Conservation (phyloP, 306 rosid genomes). For the Ziziphus jujuba region DNA sequence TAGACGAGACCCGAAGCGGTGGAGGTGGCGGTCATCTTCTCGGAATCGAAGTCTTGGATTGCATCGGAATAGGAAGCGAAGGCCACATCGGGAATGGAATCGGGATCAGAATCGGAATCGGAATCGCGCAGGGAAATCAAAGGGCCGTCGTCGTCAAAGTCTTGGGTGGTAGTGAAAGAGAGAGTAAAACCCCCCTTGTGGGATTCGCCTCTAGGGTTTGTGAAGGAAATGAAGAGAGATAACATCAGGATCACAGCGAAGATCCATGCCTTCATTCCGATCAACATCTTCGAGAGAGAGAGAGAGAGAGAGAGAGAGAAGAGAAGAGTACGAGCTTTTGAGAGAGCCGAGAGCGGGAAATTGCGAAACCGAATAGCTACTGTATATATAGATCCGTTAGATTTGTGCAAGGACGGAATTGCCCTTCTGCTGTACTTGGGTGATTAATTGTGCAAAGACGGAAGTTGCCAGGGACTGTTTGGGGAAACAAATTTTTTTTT, state of each 20-base stretch:
- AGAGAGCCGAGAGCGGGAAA: no score
- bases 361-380: no score
- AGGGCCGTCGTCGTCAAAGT: background rate
- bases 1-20: conserved; percentile 41
- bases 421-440: no score
- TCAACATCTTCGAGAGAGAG: background rate
- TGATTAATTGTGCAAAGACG: no score
- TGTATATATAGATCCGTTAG: no score
- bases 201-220: conserved; percentile 38
- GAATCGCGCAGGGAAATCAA: conserved; percentile 8
- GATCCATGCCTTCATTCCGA: background rate
- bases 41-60: conserved; percentile 12
- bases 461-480: no score
- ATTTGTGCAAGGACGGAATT: no score
- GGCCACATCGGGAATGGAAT: background rate
- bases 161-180: background rate
- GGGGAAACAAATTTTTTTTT: no score
- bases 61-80: conserved; percentile 17
- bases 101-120: no score
- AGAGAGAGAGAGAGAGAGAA: no score
- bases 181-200: background rate
- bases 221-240: conserved; percentile 43
- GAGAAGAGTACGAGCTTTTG: no score
- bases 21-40: conserved; percentile 1
- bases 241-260: conserved; percentile 27